These are phyloP conservation scores for Lentithecium fluviatile DNA, from an alignment of 495 filamentous ascomycete genomes.

Conservation along the genomic window DNA sequence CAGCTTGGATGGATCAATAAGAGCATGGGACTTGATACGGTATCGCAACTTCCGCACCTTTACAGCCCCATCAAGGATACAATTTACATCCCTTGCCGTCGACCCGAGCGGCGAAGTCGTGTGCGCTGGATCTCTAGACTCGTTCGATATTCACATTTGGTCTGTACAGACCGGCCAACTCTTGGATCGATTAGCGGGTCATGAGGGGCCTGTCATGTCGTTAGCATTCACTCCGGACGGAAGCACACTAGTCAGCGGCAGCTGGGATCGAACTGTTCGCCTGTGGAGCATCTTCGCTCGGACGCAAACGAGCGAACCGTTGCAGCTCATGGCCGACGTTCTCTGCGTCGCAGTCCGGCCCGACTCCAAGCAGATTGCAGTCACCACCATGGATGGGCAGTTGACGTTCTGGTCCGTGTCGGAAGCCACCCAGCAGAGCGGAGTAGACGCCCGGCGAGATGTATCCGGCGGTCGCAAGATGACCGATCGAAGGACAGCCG, in stretches of 20 bases:
- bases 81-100: conserved; percentile 91
- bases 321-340: conserved; percentile 87
- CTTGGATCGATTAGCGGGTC: conserved; percentile 83
- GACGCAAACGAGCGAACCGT: conserved; percentile 89
- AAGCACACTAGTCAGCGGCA: conserved; percentile 77
- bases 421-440: conserved; percentile 77
- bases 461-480: conserved; percentile 88
- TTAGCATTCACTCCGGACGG: conserved; percentile 87
- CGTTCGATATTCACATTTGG: conserved; percentile 97
- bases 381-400: conserved; percentile 90
- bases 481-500: conserved; percentile 82
- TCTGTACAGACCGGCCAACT: conserved; percentile 96
- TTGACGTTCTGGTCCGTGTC: conserved; percentile 91
- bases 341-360: conserved; percentile 83
- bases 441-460: conserved; percentile 84
- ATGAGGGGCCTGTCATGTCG: conserved; percentile 88
- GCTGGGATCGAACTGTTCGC: conserved; percentile 92
- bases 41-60: conserved; percentile 98
- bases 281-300: conserved; percentile 93
- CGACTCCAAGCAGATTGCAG: conserved; percentile 85
- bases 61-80: conserved; percentile 84
- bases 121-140: conserved; percentile 90
- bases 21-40: conserved; percentile 94
- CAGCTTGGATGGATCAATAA: conserved; percentile 86
- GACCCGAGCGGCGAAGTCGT: conserved; percentile 95